phyloP scores from a whole-genome alignment of 345 rosid species.

The Bruguiera sexangula region DNA sequence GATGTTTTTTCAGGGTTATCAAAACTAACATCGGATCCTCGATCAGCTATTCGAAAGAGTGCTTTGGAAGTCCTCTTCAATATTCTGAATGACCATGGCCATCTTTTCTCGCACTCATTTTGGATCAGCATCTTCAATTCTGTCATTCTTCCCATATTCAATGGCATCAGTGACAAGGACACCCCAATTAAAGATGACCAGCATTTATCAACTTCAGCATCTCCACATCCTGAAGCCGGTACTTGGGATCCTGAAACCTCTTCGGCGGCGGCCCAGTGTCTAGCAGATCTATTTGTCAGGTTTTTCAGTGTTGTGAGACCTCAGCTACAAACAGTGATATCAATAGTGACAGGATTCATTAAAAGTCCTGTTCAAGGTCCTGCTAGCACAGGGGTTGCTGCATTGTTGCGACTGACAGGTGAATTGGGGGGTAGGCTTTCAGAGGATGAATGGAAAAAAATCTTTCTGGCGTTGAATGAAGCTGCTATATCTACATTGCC shows the following conservation, averaged over 20 bases:
- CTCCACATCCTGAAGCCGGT: conserved; percentile 45
- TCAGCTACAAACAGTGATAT: conserved; percentile 60
- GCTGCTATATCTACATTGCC: conserved; percentile 61
- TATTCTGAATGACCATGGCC: conserved; percentile 95
- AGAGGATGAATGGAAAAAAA: conserved; percentile 68
- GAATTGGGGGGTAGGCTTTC: conserved; percentile 57
- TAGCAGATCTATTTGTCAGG: conserved; percentile 66
- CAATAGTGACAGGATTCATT: conserved; percentile 61
- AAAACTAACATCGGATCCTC: conserved; percentile 74
- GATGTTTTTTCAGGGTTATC: conserved; percentile 67
- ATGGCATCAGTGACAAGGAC: conserved; percentile 39
- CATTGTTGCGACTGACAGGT: conserved; percentile 55
- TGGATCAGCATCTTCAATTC: conserved; percentile 62
- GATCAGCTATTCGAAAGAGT: conserved; percentile 79
- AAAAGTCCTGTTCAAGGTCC: conserved; percentile 75
- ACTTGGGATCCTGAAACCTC: conserved; percentile 81
- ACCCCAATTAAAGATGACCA: conserved; percentile 37
- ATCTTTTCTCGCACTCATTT: conserved; percentile 72
- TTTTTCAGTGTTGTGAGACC: conserved; percentile 57
- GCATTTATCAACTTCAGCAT: conserved; percentile 35
- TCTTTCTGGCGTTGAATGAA: conserved; percentile 65
- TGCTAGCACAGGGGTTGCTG: conserved; percentile 72
- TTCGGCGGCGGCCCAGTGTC: conserved; percentile 61
- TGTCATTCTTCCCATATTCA: conserved; percentile 64
- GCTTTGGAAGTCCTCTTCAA: conserved; percentile 89